phyloP scores from a whole-genome alignment of 1,139 yeast genomes.

The Geotrichum candidum region DNA sequence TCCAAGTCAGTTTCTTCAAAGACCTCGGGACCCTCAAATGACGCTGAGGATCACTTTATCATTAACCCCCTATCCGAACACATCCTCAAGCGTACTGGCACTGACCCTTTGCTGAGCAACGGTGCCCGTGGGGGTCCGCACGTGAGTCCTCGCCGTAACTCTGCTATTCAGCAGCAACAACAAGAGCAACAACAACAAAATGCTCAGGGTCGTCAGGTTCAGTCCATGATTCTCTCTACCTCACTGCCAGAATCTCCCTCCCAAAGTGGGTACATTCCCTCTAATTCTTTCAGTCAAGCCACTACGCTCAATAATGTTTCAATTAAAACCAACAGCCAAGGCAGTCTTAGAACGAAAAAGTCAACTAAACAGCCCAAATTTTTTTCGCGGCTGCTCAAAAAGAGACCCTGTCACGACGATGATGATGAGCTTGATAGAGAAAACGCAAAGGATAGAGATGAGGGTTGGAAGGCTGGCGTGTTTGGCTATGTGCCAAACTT shows the following conservation, averaged over 20 bases:
- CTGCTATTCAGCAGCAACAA: neutral
- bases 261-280: neutral
- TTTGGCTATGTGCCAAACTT: conserved; percentile 30
- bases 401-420: conserved; percentile 1
- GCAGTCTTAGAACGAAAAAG: neutral
- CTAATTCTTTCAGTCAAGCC: neutral
- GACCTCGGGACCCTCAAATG: neutral
- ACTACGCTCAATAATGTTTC: neutral
- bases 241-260: neutral
- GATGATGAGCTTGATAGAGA: conserved; percentile 12
- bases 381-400: neutral
- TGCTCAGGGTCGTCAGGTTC: neutral
- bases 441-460: conserved; percentile 23
- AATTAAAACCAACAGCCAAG: neutral
- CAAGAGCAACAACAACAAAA: neutral
- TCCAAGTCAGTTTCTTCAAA: neutral
- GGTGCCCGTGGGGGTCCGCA: neutral
- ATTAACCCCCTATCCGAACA: conserved; percentile 12
- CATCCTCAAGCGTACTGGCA: conserved; percentile 6
- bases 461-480: conserved; percentile 35
- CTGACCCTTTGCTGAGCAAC: neutral
- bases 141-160: neutral
- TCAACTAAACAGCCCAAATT: neutral
- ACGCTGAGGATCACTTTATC: neutral
- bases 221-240: conserved; percentile 1